phyloP scores from a whole-genome alignment of 2,329 filamentous ascomycete genomes.

The Aspergillus phoenicis region DNA sequence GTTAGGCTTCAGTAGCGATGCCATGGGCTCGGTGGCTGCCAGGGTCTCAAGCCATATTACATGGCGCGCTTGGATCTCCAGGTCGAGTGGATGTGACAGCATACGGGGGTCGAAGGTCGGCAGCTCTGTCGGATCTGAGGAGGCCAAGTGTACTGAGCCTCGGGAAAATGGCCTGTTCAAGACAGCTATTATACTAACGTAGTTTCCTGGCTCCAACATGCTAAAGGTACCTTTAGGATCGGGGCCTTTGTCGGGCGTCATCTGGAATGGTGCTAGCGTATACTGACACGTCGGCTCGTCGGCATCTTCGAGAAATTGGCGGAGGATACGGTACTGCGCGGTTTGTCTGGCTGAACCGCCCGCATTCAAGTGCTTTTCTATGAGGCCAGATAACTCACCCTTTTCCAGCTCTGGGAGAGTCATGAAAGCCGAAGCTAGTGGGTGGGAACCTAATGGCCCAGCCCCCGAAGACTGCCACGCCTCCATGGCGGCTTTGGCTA shows the following conservation, averaged over 20 bases:
- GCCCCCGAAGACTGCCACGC: constrained; percentile 28
- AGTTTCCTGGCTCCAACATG: constrained; percentile 19
- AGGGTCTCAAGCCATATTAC: constrained; percentile 37
- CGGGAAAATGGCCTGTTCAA: constrained; percentile 36
- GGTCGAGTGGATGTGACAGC: constrained; percentile 48
- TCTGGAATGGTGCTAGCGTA: constrained; percentile 25
- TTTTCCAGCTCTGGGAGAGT: constrained; percentile 16
- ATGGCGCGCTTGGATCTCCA: constrained; percentile 43
- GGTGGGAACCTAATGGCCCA: constrained; percentile 29
- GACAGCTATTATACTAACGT: constrained; percentile 25
- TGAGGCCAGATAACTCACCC: constrained; percentile 9
- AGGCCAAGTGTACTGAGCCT: constrained; percentile 43
- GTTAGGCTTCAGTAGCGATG: constrained; percentile 34
- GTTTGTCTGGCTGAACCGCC: background rate
- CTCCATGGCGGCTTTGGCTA: constrained; percentile 24
- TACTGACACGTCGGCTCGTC: constrained; percentile 25
- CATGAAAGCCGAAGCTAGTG: constrained; percentile 26
- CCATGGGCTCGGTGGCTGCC: constrained; percentile 34
- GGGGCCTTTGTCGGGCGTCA: constrained; percentile 14
- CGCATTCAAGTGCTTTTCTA: constrained; percentile 1
- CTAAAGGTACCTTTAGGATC: constrained; percentile 17
- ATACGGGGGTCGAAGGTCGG: constrained; percentile 49
- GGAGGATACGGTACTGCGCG: constrained; percentile 8
- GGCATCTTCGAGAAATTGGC: constrained; percentile 16
- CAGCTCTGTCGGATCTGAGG: constrained; percentile 32